Percentiles rank a stretch among this genome's conserved stretches.
These are phyloP conservation scores for Isoetes taiwanensis DNA, from an alignment of 75 land plant species.

Conservation along the genomic window DNA sequence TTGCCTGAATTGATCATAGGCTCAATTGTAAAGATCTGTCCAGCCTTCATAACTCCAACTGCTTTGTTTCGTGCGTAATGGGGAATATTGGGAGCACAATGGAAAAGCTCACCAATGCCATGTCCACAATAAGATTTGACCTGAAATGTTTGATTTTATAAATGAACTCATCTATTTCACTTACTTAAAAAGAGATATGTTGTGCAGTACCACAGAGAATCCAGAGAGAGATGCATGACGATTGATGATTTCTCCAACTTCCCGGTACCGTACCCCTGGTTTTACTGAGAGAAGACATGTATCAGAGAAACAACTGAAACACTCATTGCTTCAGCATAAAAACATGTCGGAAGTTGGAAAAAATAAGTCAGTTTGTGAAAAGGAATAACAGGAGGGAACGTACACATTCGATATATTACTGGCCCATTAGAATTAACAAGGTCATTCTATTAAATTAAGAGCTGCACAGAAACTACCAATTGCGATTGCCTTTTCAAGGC, in stretches of 20 bases:
- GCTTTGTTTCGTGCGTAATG: slow-evolving; percentile 95
- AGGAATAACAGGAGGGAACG: background rate
- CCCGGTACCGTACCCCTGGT: slow-evolving; percentile 92
- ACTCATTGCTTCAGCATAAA: background rate
- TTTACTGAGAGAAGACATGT: slow-evolving; percentile 38
- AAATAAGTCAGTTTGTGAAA: background rate
- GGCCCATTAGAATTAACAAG: no score
- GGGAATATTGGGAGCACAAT: slow-evolving; percentile 97
- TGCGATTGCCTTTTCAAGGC: slow-evolving; percentile 91
- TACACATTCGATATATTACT: no score
- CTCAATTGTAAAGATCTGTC: slow-evolving; percentile 94
- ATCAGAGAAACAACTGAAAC: background rate
- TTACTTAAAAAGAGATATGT: no score
- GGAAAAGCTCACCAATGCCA: slow-evolving; percentile 97
- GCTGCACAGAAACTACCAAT: no score
- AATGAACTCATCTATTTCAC: no score
- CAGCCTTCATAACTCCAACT: slow-evolving; percentile 97
- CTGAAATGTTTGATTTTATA: no score
- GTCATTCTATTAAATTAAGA: no score
- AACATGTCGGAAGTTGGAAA: background rate
- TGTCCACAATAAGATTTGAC: slow-evolving; percentile 97
- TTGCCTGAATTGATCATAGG: slow-evolving; percentile 94
- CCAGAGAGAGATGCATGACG: slow-evolving; percentile 92
- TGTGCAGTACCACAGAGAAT: slow-evolving; percentile 93
- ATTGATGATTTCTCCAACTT: slow-evolving; percentile 87